A percentile compares a stretch with the other conserved stretches of the same genome.
Evolutionary conservation across 2,329 filamentous ascomycete species (phyloP).

Genomic region (Annulohypoxylon truncatum): DNA sequence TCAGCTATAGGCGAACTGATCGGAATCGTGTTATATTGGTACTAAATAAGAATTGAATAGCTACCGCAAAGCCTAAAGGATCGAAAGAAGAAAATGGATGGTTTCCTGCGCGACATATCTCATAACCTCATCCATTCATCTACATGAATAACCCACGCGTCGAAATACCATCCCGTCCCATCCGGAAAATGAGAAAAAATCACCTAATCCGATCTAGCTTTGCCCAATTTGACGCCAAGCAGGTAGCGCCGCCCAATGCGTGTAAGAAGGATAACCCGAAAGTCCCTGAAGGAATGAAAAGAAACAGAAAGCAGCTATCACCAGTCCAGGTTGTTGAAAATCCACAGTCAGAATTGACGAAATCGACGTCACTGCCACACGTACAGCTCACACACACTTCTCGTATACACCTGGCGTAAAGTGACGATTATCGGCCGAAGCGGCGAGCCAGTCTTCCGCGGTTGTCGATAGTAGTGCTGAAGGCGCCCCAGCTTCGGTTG

Average conservation of each 20-base stretch:
- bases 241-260: slow-evolving; percentile 38
- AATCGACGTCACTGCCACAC: not conserved
- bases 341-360: not conserved
- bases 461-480: slow-evolving; percentile 55
- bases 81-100: slow-evolving; percentile 27
- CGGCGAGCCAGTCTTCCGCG: slow-evolving; percentile 57
- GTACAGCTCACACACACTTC: slow-evolving; percentile 33
- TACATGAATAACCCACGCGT: slow-evolving; percentile 21
- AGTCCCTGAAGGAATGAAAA: slow-evolving; percentile 25
- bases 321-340: not conserved
- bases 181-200: slow-evolving; percentile 14
- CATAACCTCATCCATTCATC: slow-evolving; percentile 38
- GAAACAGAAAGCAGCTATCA: slow-evolving; percentile 19
- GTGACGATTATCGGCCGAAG: slow-evolving; percentile 49
- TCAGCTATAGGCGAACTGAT: not conserved
- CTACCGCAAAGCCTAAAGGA: slow-evolving; percentile 35
- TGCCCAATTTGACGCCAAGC: slow-evolving; percentile 33
- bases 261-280: slow-evolving; percentile 13
- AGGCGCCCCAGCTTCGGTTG: slow-evolving; percentile 60
- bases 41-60: slow-evolving; percentile 32
- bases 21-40: slow-evolving; percentile 34
- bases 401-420: slow-evolving; percentile 40
- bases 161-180: slow-evolving; percentile 14
- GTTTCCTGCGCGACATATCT: slow-evolving; percentile 31
- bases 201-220: slow-evolving; percentile 34